These are phyloP conservation scores for Simmondsia chinensis DNA, from an alignment of 148 eudicot genomes.

Conservation along the genomic window DNA sequence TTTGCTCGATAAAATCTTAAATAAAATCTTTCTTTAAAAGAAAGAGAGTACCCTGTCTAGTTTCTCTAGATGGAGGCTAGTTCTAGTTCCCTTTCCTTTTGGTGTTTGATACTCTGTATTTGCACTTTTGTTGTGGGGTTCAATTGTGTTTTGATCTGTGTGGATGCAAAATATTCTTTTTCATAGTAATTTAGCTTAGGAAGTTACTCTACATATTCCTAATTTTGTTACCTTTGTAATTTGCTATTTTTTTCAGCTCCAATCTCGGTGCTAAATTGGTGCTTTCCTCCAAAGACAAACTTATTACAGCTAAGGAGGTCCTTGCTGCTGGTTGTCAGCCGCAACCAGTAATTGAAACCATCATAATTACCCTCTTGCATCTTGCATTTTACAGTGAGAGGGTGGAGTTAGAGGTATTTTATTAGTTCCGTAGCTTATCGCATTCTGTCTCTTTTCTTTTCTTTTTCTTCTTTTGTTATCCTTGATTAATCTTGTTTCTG, in stretches of 20 bases:
- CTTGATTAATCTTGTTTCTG: not conserved
- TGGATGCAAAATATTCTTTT: too few relatives aligned
- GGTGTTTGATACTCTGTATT: not conserved
- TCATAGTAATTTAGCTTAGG: not conserved
- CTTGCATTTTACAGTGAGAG: conserved; percentile 74
- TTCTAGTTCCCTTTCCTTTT: not conserved
- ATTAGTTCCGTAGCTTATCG: not conserved
- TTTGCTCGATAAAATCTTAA: too few relatives aligned
- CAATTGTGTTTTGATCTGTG: too few relatives aligned
- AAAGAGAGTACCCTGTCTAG: too few relatives aligned
- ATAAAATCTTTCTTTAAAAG: too few relatives aligned
- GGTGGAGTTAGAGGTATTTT: conserved; percentile 79
- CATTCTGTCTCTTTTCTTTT: not conserved
- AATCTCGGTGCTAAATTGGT: conserved; percentile 76
- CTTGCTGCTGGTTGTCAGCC: conserved; percentile 52
- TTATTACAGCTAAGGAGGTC: conserved; percentile 58
- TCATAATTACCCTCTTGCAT: conserved; percentile 73
- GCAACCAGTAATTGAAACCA: conserved; percentile 59
- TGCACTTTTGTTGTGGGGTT: too few relatives aligned
- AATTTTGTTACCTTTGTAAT: not conserved
- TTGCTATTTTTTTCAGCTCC: conserved; percentile 37
- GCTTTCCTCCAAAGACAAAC: conserved; percentile 39
- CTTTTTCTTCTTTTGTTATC: not conserved
- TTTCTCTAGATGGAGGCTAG: not conserved
- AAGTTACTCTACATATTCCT: not conserved